Evolutionary conservation across 257 asterid genomes (phyloP).

Genomic region (Apocynum venetum): DNA sequence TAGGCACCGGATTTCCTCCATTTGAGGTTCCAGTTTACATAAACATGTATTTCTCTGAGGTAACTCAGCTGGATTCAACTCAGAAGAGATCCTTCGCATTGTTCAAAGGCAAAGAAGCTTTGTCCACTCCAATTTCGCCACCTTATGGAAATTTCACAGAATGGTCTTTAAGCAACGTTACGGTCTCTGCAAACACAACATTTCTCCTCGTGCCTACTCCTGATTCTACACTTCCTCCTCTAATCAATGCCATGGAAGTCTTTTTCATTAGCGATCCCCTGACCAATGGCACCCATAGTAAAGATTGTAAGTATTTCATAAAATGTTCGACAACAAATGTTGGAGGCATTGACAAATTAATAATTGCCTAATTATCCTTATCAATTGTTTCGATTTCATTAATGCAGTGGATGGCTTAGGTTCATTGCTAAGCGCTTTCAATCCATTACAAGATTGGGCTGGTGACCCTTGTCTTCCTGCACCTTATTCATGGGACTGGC

Average conservation of each 20-base stretch:
- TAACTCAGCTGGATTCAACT: slow-evolving; percentile 23
- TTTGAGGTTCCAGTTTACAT: slow-evolving; percentile 26
- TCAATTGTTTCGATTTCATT: background rate
- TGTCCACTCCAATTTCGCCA: slow-evolving; percentile 30
- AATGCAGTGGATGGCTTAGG: slow-evolving; percentile 38
- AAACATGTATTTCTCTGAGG: slow-evolving; percentile 55
- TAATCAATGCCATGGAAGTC: slow-evolving; percentile 58
- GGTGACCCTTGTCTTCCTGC: slow-evolving; percentile 83
- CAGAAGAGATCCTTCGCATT: slow-evolving; percentile 37
- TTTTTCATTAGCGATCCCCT: slow-evolving; percentile 29
- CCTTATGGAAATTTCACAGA: slow-evolving; percentile 27
- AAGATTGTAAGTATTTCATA: slow-evolving; percentile 36
- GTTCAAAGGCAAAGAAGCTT: slow-evolving; percentile 14
- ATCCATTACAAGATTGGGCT: slow-evolving; percentile 37
- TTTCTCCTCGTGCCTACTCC: slow-evolving; percentile 33
- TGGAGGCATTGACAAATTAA: too few species aligned
- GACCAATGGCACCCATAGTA: slow-evolving; percentile 31
- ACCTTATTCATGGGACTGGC: slow-evolving; percentile 65
- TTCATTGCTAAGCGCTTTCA: slow-evolving; percentile 33
- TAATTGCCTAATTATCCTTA: background rate
- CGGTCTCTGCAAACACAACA: slow-evolving; percentile 24
- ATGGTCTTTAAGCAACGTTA: slow-evolving; percentile 8
- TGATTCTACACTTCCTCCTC: slow-evolving; percentile 56
- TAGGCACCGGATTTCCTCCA: slow-evolving; percentile 29
- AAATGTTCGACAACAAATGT: too few species aligned